Evolutionary conservation across 2,329 filamentous ascomycete genomes (phyloP), one percentile per base, ranked within the genome.

Genomic region (Botrytis cinerea): DNA sequence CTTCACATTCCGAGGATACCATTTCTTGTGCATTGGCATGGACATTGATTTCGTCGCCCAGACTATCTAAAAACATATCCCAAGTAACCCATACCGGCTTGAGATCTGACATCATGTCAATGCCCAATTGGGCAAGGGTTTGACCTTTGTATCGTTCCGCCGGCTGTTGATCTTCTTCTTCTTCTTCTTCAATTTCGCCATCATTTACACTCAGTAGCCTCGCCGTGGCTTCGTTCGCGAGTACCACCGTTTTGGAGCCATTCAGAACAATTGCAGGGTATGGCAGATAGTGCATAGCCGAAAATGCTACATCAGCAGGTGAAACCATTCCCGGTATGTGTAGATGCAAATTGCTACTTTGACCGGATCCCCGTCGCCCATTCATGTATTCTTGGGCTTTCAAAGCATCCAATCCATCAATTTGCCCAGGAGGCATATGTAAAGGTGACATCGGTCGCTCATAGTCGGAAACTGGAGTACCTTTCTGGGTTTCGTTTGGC

Each of bases 181-280:
- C 32, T 6, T 82, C 32, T 6, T 82, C 77, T 43, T 81, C 80
- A n/a, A 81, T 80, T 32, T 81, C 81, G 61, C 81, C 78, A 35
- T 84, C 81, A 40, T 88, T 84, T 67, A 92, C 84, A 6, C 89
- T 90, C 35, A 95, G 82, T 78, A 95, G 82, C 72, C 89, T 86
- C 1, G 89, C 91, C 88, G 94, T 91, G 32, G 92, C 90, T 77
- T 94, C 91, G 78, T 95, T 95, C 46, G 91, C 92, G 59, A 94
- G 82, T 1, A 92, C 86, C 4, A 94, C 87, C 0, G 90, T 92
- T 81, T 94, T 94, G 45, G 88, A 79, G 51, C 86, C 88, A 69
- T 90, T 91, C 51, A 95, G 83, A 1, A 95, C 89, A 51, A 94
- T 81, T 7, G 93, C 81, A 0, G 92, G 92, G 64, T 93, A 88